Conservation (phyloP, 1,284 basidiomycete genomes). For the Cutaneotrichosporon curvatum region DNA sequence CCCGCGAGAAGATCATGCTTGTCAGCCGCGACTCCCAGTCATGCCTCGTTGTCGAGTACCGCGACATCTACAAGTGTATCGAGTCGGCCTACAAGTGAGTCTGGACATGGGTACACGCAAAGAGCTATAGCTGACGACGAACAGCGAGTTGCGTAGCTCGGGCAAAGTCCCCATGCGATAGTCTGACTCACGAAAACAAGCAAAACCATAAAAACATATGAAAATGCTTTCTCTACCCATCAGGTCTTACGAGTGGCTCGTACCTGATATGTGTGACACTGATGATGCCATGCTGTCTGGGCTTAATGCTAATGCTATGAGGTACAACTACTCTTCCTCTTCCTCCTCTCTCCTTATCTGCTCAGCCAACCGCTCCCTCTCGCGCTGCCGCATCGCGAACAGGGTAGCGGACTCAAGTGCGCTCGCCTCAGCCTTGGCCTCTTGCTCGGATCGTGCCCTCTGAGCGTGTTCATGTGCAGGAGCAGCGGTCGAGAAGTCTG, state of each 20-base stretch:
- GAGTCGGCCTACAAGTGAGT: constrained; percentile 65
- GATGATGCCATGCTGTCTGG: no score
- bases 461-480: constrained; percentile 5
- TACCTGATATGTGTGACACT: no score
- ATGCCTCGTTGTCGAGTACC: constrained; percentile 91
- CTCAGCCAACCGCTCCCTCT: constrained; percentile 56
- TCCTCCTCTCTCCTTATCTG: constrained; percentile 53
- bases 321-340: constrained; percentile 11
- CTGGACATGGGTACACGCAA: background rate
- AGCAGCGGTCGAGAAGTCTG: constrained; percentile 21
- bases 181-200: constrained; percentile 3
- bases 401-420: constrained; percentile 76
- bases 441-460: constrained; percentile 9
- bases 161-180: constrained; percentile 5
- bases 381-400: constrained; percentile 65
- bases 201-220: constrained; percentile 13
- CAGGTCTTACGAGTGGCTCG: no score
- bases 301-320: background rate
- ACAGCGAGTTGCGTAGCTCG: constrained; percentile 11
- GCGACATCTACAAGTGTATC: constrained; percentile 80
- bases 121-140: background rate
- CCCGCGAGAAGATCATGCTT: constrained; percentile 91
- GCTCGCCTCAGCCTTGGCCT: constrained; percentile 36
- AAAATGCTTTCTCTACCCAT: no score
- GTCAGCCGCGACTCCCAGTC: constrained; percentile 77